phyloP scores from a whole-genome alignment of 1,139 yeast species.

The Candida frijolesensis region DNA sequence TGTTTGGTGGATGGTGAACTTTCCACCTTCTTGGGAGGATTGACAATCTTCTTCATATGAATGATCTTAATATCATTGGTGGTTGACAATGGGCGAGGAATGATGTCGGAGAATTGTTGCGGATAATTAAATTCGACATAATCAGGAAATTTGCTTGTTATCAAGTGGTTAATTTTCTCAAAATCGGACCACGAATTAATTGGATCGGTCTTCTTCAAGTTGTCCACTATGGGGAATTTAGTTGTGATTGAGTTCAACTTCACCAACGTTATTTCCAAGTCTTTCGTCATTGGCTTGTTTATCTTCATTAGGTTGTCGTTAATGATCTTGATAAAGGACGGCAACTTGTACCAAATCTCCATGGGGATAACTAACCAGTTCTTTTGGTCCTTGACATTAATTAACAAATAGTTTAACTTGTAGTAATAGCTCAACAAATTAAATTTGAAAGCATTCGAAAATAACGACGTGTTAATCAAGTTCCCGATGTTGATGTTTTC shows the following conservation, averaged over 20 bases:
- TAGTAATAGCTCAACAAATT: constrained; percentile 15
- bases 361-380: constrained; percentile 14
- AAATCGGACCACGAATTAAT: constrained; percentile 14
- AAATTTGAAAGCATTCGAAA: constrained; percentile 14
- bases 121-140: constrained; percentile 6
- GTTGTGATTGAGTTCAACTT: constrained; percentile 14
- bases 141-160: constrained; percentile 14
- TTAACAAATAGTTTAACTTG: constrained; percentile 12
- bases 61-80: constrained; percentile 7
- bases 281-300: constrained; percentile 11
- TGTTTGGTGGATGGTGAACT: constrained; percentile 1
- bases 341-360: constrained; percentile 17
- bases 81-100: constrained; percentile 14
- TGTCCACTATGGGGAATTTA: constrained; percentile 15
- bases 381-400: constrained; percentile 7
- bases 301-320: constrained; percentile 13
- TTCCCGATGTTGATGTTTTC: constrained; percentile 21
- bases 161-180: constrained; percentile 10
- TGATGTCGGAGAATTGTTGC: constrained; percentile 12
- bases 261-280: constrained; percentile 15
- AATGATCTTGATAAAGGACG: constrained; percentile 14
- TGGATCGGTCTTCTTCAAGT: constrained; percentile 9
- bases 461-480: constrained; percentile 15
- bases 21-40: constrained; percentile 3
- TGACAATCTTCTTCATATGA: constrained; percentile 5